These are phyloP conservation scores for Penicillium maclennaniae DNA, from an alignment of 495 filamentous ascomycete genomes.

Conservation along the genomic window DNA sequence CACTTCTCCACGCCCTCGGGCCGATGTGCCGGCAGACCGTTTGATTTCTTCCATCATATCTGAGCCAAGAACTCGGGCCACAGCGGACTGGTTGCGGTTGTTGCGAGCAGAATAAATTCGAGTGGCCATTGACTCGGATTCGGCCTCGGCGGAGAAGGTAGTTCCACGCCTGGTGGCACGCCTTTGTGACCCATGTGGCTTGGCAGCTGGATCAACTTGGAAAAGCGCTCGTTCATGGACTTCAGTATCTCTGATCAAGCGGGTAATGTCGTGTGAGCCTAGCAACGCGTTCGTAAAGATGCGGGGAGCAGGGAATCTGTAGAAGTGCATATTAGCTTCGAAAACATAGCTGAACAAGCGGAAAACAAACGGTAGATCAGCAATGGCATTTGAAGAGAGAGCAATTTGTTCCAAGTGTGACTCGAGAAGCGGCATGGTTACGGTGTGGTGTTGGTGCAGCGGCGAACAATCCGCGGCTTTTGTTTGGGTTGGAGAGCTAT, in stretches of 20 bases:
- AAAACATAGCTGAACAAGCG: neutral
- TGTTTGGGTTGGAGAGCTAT: conserved; percentile 5
- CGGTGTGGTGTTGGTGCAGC: neutral
- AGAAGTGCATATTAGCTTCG: conserved; percentile 6
- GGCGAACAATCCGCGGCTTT: neutral
- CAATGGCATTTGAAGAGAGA: conserved; percentile 76
- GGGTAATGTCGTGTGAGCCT: conserved; percentile 83
- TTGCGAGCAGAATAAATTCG: conserved; percentile 50
- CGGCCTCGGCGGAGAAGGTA: conserved; percentile 37
- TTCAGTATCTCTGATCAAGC: conserved; percentile 93
- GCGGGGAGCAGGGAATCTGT: conserved; percentile 83
- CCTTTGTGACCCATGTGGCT: conserved; percentile 35
- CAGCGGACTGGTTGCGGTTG: conserved; percentile 74
- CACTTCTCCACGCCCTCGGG: conserved; percentile 59
- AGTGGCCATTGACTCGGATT: conserved; percentile 45
- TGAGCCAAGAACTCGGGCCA: conserved; percentile 81
- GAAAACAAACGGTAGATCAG: conserved; percentile 69
- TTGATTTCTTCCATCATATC: conserved; percentile 83
- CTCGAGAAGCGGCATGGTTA: conserved; percentile 69
- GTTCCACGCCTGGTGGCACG: conserved; percentile 48
- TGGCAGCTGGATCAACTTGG: conserved; percentile 68
- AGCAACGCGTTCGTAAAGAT: conserved; percentile 95
- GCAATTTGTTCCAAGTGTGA: conserved; percentile 89
- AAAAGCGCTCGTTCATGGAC: conserved; percentile 93
- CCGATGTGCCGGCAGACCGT: conserved; percentile 46